phyloP scores from a whole-genome alignment of 805 yeast genomes.

The Metschnikowia gruessii region DNA sequence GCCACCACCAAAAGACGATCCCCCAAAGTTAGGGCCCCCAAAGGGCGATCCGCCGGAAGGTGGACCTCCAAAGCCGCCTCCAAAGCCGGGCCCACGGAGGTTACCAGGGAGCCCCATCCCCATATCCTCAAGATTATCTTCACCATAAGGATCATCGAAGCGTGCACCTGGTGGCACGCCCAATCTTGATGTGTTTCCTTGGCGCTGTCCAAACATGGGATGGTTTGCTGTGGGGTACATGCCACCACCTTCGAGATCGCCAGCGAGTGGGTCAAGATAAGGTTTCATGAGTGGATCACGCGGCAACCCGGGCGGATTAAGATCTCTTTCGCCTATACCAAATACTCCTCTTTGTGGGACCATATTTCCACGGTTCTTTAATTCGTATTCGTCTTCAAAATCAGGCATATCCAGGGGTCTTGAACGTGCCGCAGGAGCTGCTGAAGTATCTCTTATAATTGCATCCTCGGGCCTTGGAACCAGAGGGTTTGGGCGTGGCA shows the following conservation, averaged over 20 bases:
- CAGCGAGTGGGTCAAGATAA: slow-evolving; percentile 40
- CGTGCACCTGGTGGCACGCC: slow-evolving; percentile 49
- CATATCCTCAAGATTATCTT: slow-evolving; percentile 41
- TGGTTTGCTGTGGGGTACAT: slow-evolving; percentile 54
- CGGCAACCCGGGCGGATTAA: slow-evolving; percentile 45
- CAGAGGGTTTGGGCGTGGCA: not conserved
- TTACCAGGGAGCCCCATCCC: slow-evolving; percentile 45
- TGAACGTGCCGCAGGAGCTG: not conserved
- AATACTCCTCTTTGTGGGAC: slow-evolving; percentile 19
- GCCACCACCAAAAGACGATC: slow-evolving; percentile 4
- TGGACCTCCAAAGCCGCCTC: slow-evolving; percentile 3
- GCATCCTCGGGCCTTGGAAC: too few species aligned
- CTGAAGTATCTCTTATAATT: not conserved
- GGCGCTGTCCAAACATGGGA: slow-evolving; percentile 44
- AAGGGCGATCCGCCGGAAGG: slow-evolving; percentile 5
- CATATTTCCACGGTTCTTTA: slow-evolving; percentile 12
- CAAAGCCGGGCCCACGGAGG: slow-evolving; percentile 11
- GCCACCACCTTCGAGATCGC: slow-evolving; percentile 39
- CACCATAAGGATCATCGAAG: slow-evolving; percentile 49
- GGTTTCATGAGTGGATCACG: slow-evolving; percentile 44
- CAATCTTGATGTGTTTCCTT: slow-evolving; percentile 26
- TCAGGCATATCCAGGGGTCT: slow-evolving; percentile 46
- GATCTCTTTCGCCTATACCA: slow-evolving; percentile 49
- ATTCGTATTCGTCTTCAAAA: slow-evolving; percentile 53
- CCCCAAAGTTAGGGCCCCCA: not conserved